Percentiles rank a stretch among this genome's conserved stretches.
These are phyloP conservation scores for Neoboletus brunneissimus DNA, from an alignment of 768 basidiomycete genomes.

Conservation along the genomic window DNA sequence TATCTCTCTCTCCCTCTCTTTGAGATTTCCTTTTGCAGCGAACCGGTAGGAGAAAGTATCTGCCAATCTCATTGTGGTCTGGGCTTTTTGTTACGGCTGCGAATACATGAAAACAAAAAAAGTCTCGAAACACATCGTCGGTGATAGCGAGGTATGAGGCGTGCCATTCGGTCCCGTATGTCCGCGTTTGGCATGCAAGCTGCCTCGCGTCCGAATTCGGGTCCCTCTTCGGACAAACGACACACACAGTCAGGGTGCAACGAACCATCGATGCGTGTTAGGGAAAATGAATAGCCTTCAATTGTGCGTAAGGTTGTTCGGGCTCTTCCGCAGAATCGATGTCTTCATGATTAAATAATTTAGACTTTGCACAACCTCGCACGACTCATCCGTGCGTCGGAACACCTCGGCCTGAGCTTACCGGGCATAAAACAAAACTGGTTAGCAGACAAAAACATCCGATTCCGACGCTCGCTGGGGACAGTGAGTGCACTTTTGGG, in stretches of 20 bases:
- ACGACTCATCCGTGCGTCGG: neutral
- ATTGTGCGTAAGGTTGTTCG: neutral
- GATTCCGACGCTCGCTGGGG: neutral
- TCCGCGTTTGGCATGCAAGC: neutral
- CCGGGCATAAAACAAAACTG: neutral
- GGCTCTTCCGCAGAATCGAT: neutral
- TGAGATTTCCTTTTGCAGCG: constrained; percentile 12
- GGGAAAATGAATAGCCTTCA: neutral
- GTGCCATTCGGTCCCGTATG: constrained; percentile 2
- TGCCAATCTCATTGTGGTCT: neutral
- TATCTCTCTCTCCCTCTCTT: neutral
- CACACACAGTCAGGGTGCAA: neutral
- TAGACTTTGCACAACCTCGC: neutral
- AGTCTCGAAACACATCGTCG: neutral
- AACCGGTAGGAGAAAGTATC: neutral
- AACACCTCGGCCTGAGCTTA: neutral
- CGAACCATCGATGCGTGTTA: neutral
- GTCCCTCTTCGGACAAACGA: neutral
- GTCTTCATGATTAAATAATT: neutral
- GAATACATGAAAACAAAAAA: neutral
- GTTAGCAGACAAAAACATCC: neutral
- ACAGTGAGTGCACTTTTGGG: neutral
- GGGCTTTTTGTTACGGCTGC: neutral
- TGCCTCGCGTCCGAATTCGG: neutral
- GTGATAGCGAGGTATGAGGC: neutral